Base-by-base conservation (phyloP, 2,329 filamentous ascomycete species). In the Parasarocladium wereldwijsianum region DNA sequence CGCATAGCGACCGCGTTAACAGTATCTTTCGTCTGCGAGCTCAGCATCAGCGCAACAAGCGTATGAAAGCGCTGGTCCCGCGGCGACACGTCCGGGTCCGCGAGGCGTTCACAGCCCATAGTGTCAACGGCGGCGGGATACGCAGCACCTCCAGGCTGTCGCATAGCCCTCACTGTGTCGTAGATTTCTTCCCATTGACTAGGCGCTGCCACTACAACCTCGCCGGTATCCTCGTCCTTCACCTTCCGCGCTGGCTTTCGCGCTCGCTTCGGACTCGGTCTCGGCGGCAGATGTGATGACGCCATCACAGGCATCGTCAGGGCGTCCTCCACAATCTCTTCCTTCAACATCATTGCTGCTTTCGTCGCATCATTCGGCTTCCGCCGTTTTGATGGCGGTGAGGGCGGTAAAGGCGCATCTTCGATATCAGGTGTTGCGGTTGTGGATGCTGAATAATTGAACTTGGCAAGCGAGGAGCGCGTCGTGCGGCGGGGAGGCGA, bases 1-100 rank as follows among this genome's bases (percentile, higher is more conserved):
- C 65, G 66, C 76, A 94, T 93, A 6, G 79, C 84, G 10, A 73
- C 78, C 0, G 84, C 80, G 15, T 81, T 93, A 33, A 87, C 81
- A 1, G 84, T 90, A 52, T 94, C 86, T 50, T 93, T 93, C 8
- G 86, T 94, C 58, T 94, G 86, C 29, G 77, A 84, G 20, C 79
- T 87, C 19, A 94, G 66, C 86, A 94, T 93, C 37, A 94, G 62
- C 10, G 85, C 72, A 22, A 93, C 65, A 17, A 94, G 68, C 3
- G 83, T 93, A 45, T 94, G 86, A 17, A 30, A 30, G 14, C 28
- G 16, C 21, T 30, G 28, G 13, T 30, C 28, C 12, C 28, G n/a
- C 4, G 28, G 28, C 19, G 28, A 30, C 3, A 21, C 28, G 3
- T 30, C 20, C 7, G 16, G 5, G n/a, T 30, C 28, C 14, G 28